Evolutionary conservation across 371 early-diverging fungal species (phyloP).

Genomic region (Basidiobolus meristosporus): DNA sequence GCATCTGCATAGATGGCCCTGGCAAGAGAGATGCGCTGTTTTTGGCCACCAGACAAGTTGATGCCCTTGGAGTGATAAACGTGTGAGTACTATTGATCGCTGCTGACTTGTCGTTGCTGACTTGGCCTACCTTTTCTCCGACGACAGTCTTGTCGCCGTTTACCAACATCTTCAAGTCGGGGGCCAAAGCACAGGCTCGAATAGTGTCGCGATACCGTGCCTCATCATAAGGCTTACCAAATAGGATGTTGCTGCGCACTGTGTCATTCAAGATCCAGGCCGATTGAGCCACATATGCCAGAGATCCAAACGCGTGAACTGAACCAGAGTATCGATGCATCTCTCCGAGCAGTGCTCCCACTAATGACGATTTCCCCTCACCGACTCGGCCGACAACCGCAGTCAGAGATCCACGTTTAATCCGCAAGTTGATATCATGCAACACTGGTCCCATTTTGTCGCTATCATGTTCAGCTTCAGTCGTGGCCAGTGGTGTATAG

Average conservation of each 20-base stretch:
- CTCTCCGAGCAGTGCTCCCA: conserved; percentile 73
- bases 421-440: conserved; percentile 36
- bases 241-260: conserved; percentile 83
- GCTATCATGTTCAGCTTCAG: too few species aligned
- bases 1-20: conserved; percentile 19
- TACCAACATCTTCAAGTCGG: conserved; percentile 40
- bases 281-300: conserved; percentile 77
- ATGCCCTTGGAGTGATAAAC: too few species aligned
- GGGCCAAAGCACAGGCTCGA: conserved; percentile 23
- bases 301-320: too few species aligned
- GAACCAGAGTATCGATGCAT: too few species aligned
- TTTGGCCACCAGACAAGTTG: conserved; percentile 75
- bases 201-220: conserved; percentile 23
- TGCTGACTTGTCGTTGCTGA: not conserved
- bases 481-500: too few species aligned
- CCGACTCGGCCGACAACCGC: conserved; percentile 82
- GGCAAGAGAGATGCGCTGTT: conserved; percentile 30
- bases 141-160: conserved; percentile 72
- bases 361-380: conserved; percentile 64
- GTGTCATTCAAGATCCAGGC: conserved; percentile 89
- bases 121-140: conserved; percentile 44
- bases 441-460: too few species aligned
- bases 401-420: conserved; percentile 39
- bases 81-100: not conserved
- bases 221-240: conserved; percentile 62